These are phyloP conservation scores for Colletotrichum tabaci DNA, from an alignment of 2,329 filamentous ascomycete species.

Conservation along the genomic window DNA sequence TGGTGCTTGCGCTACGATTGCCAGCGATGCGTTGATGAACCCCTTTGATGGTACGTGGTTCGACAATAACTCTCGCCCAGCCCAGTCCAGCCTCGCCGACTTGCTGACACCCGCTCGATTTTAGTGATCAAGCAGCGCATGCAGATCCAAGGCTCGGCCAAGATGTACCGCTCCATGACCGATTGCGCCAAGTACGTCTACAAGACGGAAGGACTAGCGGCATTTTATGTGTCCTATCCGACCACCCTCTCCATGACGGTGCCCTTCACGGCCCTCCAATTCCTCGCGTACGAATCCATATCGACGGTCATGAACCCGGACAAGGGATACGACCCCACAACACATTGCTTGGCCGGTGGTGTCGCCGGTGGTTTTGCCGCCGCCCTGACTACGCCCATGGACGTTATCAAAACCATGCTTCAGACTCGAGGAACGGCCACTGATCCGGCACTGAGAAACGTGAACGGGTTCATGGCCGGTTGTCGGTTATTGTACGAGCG, in stretches of 20 bases:
- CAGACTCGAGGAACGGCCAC: slow-evolving; percentile 90
- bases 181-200: slow-evolving; percentile 94
- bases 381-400: slow-evolving; percentile 93
- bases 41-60: slow-evolving; percentile 88
- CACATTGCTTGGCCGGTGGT: slow-evolving; percentile 93
- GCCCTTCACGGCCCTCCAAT: slow-evolving; percentile 96
- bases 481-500: slow-evolving; percentile 86
- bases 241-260: slow-evolving; percentile 99
- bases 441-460: slow-evolving; percentile 86
- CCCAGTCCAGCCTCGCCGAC: neutral
- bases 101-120: slow-evolving; percentile 3
- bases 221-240: slow-evolving; percentile 98
- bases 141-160: slow-evolving; percentile 95
- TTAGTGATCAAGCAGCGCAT: slow-evolving; percentile 99
- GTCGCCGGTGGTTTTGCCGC: slow-evolving; percentile 94
- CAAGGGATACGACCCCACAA: slow-evolving; percentile 90
- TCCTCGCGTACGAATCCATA: slow-evolving; percentile 97
- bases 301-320: slow-evolving; percentile 93
- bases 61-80: too few relatives aligned
- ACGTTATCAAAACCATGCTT: slow-evolving; percentile 97
- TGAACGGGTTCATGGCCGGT: slow-evolving; percentile 85
- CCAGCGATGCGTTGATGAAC: slow-evolving; percentile 99
- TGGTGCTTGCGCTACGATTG: slow-evolving; percentile 94
- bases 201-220: slow-evolving; percentile 86
- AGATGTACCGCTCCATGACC: slow-evolving; percentile 85